A percentile compares a stretch with the other conserved stretches of the same genome.
Conservation (phyloP, 2,329 filamentous ascomycete species). For the Fonsecaea monophora region DNA sequence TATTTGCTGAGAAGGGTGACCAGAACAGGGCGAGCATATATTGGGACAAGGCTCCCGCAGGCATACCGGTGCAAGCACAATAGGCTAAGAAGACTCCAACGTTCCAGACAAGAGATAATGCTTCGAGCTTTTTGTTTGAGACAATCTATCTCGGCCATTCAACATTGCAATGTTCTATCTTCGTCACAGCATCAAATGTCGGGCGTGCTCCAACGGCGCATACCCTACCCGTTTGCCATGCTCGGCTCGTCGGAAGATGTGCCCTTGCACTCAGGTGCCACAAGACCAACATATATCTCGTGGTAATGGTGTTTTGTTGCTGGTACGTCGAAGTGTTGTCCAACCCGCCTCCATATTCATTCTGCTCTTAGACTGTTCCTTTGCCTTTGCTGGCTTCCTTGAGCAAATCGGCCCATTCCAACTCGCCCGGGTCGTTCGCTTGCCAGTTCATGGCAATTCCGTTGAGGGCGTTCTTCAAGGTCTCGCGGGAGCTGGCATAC, state of each 20-base stretch:
- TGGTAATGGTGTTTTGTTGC: constrained; percentile 4
- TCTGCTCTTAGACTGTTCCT: constrained; percentile 33
- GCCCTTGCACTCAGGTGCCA: constrained; percentile 10
- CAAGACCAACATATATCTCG: background rate
- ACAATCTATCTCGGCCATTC: constrained; percentile 30
- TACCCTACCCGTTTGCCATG: constrained; percentile 13
- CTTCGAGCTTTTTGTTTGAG: constrained; percentile 22
- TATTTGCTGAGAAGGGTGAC: background rate
- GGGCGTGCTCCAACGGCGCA: constrained; percentile 26
- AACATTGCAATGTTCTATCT: constrained; percentile 20
- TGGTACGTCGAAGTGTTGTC: constrained; percentile 10
- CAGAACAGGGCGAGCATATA: background rate
- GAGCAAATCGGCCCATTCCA: constrained; percentile 45
- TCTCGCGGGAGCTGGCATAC: constrained; percentile 58
- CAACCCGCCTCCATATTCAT: constrained; percentile 3
- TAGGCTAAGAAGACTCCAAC: background rate
- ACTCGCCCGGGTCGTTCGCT: constrained; percentile 45
- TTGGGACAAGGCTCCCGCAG: background rate
- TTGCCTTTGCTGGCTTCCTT: constrained; percentile 45
- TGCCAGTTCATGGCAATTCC: constrained; percentile 45
- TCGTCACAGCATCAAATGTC: constrained; percentile 26
- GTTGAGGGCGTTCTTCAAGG: constrained; percentile 57
- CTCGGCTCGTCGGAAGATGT: constrained; percentile 24
- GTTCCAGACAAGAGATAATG: constrained; percentile 4
- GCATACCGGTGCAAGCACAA: background rate